Evolutionary conservation across 306 rosid genomes (phyloP).

Genomic region (Adenanthera pavonina): DNA sequence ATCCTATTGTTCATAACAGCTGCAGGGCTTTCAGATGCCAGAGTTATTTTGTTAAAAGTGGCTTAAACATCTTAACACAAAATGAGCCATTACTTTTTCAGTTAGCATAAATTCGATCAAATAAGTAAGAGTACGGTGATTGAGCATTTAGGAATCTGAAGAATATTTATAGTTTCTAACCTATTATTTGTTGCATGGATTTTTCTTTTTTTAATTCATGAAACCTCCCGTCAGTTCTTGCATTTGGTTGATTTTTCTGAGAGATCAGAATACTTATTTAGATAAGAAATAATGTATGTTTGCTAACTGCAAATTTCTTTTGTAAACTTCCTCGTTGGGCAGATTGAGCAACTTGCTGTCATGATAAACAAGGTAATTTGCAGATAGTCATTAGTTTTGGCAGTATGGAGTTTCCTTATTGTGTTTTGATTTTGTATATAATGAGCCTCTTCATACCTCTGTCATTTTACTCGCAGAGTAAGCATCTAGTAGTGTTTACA

Average conservation of each 20-base stretch:
- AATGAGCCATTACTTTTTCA: background rate
- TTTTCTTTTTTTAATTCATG: background rate
- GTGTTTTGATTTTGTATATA: constrained; percentile 22
- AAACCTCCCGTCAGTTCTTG: constrained; percentile 14
- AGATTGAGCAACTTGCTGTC: constrained; percentile 78
- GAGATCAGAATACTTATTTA: background rate
- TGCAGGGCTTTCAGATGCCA: background rate
- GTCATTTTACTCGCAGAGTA: constrained; percentile 71
- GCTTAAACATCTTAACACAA: background rate
- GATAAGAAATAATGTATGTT: background rate
- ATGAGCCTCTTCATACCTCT: constrained; percentile 31
- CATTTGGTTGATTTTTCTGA: constrained; percentile 19
- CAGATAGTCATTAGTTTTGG: constrained; percentile 36
- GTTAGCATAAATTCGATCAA: background rate
- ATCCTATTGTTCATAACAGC: background rate
- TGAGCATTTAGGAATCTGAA: constrained; percentile 19
- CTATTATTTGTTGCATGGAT: background rate
- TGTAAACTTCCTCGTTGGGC: constrained; percentile 43
- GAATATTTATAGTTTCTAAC: background rate
- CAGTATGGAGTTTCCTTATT: constrained; percentile 19
- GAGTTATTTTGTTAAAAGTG: background rate
- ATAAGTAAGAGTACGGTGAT: background rate
- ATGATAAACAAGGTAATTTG: constrained; percentile 74
- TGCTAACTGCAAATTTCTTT: background rate
- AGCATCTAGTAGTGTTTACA: constrained; percentile 97